Evolutionary conservation across 2,329 filamentous ascomycete species (phyloP), one percentile per base, ranked within the genome.

Genomic region (Xylaria sp.): DNA sequence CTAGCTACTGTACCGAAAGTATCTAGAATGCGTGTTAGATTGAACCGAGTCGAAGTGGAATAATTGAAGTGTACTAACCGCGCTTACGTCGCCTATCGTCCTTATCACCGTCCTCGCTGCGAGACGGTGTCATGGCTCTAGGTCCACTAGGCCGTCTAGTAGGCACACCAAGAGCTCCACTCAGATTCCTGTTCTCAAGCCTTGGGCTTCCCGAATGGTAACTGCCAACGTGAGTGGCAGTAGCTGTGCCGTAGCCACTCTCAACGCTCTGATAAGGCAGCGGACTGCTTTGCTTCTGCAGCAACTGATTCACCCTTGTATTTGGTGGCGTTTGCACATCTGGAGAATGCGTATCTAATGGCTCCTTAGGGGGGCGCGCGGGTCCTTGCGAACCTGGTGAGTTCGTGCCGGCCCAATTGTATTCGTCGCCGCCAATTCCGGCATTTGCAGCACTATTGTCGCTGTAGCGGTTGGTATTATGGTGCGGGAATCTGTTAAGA

Each of bases 331-430:
- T 84, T 32, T 82, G 78, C 4, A 72, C 75, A 27, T 63, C 69
- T 61, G 59, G 73, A 12, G 78, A 79, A 4, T 77, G 75, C 45
- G 75, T 77, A 4, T 85, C 85, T 0, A 90, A 77, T 0, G 87
- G 86, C 79, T 90, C 88, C 80, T 91, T 91, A 4, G 88, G 88
- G 42, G 89, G 89, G 3, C 87, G 84, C 0, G 87, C 85, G 1
- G 88, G 88, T 1, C 80, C 84, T 6, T 78, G 76, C n/a, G 78
- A 76, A 2, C 77, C 77, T 2, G 84, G 81, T 1, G 85, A 85
- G 0, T 82, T 78, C 11, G 79, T 76, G 77, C 81, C 71, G 39
- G 64, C 69, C 74, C 75, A 77, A 39, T 75, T 70, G 61, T 79
- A 86, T 71, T 86, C 83, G 50, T 85, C 82, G 24, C 79, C 79